phyloP scores from a whole-genome alignment of 78 protist genomes.

The Bodo saltans region DNA sequence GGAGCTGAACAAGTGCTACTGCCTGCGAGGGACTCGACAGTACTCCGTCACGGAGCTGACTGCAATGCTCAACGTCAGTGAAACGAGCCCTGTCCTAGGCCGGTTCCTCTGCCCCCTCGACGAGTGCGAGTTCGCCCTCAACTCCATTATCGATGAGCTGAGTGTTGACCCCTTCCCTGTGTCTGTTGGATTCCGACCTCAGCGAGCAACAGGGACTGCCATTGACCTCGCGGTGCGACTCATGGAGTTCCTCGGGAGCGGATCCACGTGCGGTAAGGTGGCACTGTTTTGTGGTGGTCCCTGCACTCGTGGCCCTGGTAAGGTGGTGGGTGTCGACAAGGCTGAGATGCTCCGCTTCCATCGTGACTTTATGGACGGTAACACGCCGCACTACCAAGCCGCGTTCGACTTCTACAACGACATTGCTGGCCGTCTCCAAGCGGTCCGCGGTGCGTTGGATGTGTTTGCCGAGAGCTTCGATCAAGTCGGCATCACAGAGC shows the following conservation, averaged over 20 bases:
- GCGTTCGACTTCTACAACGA: slow-evolving; percentile 37
- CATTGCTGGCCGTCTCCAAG: slow-evolving; percentile 56
- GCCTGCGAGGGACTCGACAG: slow-evolving; percentile 81
- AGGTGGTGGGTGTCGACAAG: slow-evolving; percentile 37
- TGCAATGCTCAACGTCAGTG: slow-evolving; percentile 51
- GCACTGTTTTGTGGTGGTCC: slow-evolving; percentile 90
- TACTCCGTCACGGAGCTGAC: slow-evolving; percentile 36
- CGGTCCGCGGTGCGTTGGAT: slow-evolving; percentile 72
- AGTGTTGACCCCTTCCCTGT: slow-evolving; percentile 90
- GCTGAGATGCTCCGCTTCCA: slow-evolving; percentile 82
- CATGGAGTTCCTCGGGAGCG: slow-evolving; percentile 10
- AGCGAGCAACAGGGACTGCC: slow-evolving; percentile 89
- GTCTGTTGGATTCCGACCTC: slow-evolving; percentile 57
- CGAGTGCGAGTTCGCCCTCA: slow-evolving; percentile 75
- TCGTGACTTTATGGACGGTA: slow-evolving; percentile 72
- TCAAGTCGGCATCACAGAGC: slow-evolving; percentile 82
- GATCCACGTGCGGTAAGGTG: slow-evolving; percentile 56
- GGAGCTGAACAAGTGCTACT: slow-evolving; percentile 71
- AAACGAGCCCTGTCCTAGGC: background rate
- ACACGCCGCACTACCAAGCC: background rate
- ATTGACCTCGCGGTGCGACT: slow-evolving; percentile 81
- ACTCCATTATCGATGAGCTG: slow-evolving; percentile 82
- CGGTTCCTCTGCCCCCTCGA: slow-evolving; percentile 77
- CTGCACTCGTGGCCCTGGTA: slow-evolving; percentile 89
- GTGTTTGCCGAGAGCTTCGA: slow-evolving; percentile 74